phyloP scores from a whole-genome alignment of 192 early-diverging fungal species.

The Linnemannia zychae region DNA sequence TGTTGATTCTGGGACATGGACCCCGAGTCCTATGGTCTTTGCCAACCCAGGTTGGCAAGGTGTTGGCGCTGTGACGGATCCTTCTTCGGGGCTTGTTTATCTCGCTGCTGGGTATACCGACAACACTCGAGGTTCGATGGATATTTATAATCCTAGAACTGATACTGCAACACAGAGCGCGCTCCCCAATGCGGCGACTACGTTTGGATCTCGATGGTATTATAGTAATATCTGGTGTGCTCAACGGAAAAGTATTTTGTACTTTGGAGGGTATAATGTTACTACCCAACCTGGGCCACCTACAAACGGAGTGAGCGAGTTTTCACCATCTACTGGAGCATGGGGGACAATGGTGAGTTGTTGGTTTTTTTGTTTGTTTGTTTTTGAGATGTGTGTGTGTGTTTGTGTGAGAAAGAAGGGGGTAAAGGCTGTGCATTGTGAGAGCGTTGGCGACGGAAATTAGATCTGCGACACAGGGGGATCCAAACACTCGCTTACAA shows the following conservation, averaged over 20 bases:
- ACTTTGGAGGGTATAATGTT: constrained; percentile 43
- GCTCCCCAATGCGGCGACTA: not conserved
- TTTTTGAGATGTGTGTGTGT: not conserved
- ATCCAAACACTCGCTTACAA: no score
- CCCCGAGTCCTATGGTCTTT: not conserved
- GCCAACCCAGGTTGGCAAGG: constrained; percentile 5
- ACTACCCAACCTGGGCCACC: not conserved
- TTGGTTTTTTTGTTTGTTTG: not conserved
- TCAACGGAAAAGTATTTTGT: constrained; percentile 20
- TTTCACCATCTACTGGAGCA: not conserved
- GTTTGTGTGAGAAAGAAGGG: not conserved
- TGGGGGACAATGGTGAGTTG: constrained; percentile 37
- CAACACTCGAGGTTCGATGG: constrained; percentile 13
- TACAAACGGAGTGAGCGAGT: constrained; percentile 29
- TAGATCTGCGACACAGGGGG: no score
- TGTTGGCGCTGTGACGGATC: constrained; percentile 42
- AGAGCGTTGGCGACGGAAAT: not conserved
- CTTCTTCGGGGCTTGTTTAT: constrained; percentile 19
- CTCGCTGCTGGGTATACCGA: constrained; percentile 37
- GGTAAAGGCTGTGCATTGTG: not conserved
- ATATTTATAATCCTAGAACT: constrained; percentile 15
- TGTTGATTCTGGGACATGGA: constrained; percentile 17
- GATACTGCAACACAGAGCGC: constrained; percentile 6
- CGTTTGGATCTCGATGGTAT: constrained; percentile 27
- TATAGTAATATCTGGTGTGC: constrained; percentile 22